Conservation (phyloP, 2,329 filamentous ascomycete genomes). For the Penicillium sp. region DNA sequence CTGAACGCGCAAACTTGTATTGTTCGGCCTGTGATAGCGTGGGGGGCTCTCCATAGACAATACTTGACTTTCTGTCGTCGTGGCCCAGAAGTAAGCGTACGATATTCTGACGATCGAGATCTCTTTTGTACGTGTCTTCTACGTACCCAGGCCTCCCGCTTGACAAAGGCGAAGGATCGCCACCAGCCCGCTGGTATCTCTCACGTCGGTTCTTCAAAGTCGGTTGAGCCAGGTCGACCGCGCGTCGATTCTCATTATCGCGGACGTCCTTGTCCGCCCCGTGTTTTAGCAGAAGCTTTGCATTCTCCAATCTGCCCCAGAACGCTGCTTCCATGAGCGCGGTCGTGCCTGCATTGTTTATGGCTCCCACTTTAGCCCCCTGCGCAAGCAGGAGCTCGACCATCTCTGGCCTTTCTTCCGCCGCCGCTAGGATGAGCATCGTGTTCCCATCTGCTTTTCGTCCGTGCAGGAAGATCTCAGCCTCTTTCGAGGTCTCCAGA, state of each 20-base stretch:
- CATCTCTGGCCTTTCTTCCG: slow-evolving; percentile 12
- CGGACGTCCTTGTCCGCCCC: slow-evolving; percentile 8
- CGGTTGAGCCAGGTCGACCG: slow-evolving; percentile 15
- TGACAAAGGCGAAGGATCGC: neutral
- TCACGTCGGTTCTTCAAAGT: neutral
- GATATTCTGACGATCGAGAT: slow-evolving; percentile 18
- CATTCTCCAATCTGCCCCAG: slow-evolving; percentile 14
- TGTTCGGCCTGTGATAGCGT: neutral
- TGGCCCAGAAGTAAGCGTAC: slow-evolving; percentile 8
- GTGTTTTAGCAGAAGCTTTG: slow-evolving; percentile 18
- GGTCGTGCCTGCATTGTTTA: slow-evolving; percentile 10
- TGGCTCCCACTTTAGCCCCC: slow-evolving; percentile 11
- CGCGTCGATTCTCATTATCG: slow-evolving; percentile 9
- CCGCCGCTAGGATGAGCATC: slow-evolving; percentile 15
- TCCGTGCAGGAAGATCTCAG: slow-evolving; percentile 12
- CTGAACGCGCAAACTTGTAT: too few species aligned
- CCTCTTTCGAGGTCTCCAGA: slow-evolving; percentile 18
- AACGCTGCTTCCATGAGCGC: slow-evolving; percentile 20
- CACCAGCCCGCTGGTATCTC: neutral
- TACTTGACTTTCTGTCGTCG: slow-evolving; percentile 12
- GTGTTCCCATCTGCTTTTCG: slow-evolving; percentile 8
- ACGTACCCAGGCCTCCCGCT: neutral
- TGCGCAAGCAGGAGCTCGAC: slow-evolving; percentile 16
- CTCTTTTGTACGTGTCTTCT: slow-evolving; percentile 13
- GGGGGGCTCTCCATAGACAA: slow-evolving; percentile 14